Conservation (phyloP, 108 stramenopile genomes). For the Cyclostephanos tholiformis region DNA sequence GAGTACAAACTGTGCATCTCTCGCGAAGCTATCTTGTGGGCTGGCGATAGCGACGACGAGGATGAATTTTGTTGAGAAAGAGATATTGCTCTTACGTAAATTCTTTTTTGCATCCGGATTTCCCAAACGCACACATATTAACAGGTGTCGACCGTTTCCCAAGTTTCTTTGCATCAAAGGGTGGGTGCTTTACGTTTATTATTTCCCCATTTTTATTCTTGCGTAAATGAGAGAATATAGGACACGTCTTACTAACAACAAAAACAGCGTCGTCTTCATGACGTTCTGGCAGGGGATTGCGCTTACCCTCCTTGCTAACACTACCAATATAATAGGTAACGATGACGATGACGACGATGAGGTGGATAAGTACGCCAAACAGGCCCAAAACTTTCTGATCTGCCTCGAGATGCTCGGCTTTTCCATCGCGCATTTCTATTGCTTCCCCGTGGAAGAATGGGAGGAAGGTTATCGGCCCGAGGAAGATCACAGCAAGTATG, state of each 20-base stretch:
- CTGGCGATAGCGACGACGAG: neutral
- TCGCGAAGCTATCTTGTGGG: neutral
- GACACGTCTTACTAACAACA: neutral
- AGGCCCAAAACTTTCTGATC: constrained; percentile 92
- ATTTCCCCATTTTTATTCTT: neutral
- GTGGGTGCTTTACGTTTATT: constrained; percentile 7
- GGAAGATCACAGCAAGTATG: constrained; percentile 66
- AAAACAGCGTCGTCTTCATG: constrained; percentile 69
- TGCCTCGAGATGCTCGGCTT: constrained; percentile 95
- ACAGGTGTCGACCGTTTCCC: constrained; percentile 82
- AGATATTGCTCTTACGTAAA: neutral
- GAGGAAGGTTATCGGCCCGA: constrained; percentile 76
- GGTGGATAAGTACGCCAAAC: constrained; percentile 70
- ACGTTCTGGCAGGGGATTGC: constrained; percentile 94
- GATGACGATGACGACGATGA: constrained; percentile 42
- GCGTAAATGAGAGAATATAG: neutral
- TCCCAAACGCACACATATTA: neutral
- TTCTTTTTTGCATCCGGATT: neutral
- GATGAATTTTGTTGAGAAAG: neutral
- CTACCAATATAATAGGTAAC: constrained; percentile 62
- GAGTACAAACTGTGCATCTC: too few relatives aligned
- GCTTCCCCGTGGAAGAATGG: constrained; percentile 94
- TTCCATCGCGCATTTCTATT: constrained; percentile 90
- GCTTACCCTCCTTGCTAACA: constrained; percentile 67
- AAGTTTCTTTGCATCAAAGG: constrained; percentile 82